phyloP scores from a whole-genome alignment of 345 rosid genomes.

The Corymbia maculata region DNA sequence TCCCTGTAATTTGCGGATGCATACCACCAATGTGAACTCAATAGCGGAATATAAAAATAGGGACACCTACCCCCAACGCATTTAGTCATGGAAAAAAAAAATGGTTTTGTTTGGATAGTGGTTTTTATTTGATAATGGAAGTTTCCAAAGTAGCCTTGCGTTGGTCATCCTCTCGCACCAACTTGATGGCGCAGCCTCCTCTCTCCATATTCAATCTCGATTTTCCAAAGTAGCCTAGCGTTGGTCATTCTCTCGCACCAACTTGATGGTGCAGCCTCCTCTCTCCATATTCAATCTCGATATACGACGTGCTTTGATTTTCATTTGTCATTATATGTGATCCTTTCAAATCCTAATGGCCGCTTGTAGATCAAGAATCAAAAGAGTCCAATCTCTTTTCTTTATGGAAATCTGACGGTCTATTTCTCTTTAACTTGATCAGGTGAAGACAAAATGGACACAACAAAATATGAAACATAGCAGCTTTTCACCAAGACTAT shows the following conservation, averaged over 20 bases:
- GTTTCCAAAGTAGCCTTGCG: not conserved
- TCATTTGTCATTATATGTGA: not conserved
- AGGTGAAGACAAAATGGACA: not conserved
- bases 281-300: not conserved
- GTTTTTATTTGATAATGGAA: not conserved
- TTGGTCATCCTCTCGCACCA: not conserved
- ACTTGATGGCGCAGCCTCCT: not conserved
- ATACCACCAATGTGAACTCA: not conserved
- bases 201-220: not conserved
- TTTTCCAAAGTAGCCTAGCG: not conserved
- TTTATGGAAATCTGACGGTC: not conserved
- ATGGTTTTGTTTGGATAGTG: not conserved
- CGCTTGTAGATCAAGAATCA: not conserved
- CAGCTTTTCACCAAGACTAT: not conserved
- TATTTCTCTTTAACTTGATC: not conserved
- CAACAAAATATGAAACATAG: not conserved
- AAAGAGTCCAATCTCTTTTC: not conserved
- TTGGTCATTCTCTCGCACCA: not conserved
- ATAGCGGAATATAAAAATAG: not conserved
- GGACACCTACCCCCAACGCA: not conserved
- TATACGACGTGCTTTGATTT: not conserved
- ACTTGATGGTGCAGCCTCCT: not conserved
- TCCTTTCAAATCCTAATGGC: not conserved
- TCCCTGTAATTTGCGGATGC: not conserved
- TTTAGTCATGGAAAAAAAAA: not conserved